Evolutionary conservation across 2,329 filamentous ascomycete species (phyloP), one percentile per base, ranked within the genome.

Genomic region (Gyromitra esculenta): DNA sequence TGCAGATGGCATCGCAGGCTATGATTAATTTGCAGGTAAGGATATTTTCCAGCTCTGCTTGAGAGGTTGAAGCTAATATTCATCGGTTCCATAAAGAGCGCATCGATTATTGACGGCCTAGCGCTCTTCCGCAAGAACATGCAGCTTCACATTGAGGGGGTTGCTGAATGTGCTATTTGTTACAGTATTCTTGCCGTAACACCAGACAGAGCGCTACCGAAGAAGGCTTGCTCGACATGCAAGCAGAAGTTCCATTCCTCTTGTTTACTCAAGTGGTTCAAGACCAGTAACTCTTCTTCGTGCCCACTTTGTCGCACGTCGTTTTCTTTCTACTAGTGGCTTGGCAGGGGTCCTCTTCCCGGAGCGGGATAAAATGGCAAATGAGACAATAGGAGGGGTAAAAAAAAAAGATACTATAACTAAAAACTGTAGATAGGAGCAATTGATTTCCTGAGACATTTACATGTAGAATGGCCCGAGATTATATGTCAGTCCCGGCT

Each of bases 241-340:
- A 95, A 94, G 86, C 95, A 99, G 84, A 86, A 92, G 68, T 99
- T 98, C 86, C 96, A 99, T 84, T 88, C 91, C 0, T 89, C 89
- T 1, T 99, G 96, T 85, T 84, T 99, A 84, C 97, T 93, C 86
- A 94, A 95, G 84, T 99, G 96, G 96, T 98, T 99, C 86, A 92
- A 93, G 87, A 95, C 88, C 81, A 97, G 94, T 83, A 96, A 93
- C 83, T 91, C 93, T 82, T 96, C 92, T 81, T 95, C 91, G 63
- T 99, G 96, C 84, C 96, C 96, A 62, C 86, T 99, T 79, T 99
- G 96, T 84, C 88, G 96, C 81, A 97, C 96, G 83, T 91, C 92
- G 25, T 97, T 83, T 66, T 65, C 70, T 35, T 75, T 73, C 56
- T 73, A 69, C 64, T 75, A 65, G 52, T n/a, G 8, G 8, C 35